Percentiles rank a stretch among this genome's conserved stretches.
phyloP scores from a whole-genome alignment of 805 yeast genomes.

The Ogataea minuta region DNA sequence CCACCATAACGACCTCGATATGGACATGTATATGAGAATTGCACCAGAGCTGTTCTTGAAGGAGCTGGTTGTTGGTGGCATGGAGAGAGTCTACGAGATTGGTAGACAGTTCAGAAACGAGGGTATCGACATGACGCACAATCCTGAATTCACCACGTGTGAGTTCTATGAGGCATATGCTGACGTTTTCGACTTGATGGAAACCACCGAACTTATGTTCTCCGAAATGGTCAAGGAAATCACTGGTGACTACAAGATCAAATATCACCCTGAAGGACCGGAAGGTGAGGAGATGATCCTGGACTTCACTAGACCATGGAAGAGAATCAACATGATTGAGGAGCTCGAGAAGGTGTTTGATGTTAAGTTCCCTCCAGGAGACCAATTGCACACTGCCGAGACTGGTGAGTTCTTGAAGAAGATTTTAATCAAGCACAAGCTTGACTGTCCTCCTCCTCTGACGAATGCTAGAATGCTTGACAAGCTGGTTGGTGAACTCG shows the following conservation, averaged over 20 bases:
- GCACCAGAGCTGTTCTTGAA: constrained; percentile 97
- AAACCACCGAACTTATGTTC: constrained; percentile 86
- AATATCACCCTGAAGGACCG: constrained; percentile 93
- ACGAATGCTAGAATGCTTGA: constrained; percentile 99
- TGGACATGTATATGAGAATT: constrained; percentile 97
- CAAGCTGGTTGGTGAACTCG: constrained; percentile 95
- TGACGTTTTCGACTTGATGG: constrained; percentile 94
- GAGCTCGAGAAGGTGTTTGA: constrained; percentile 83
- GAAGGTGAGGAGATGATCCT: constrained; percentile 74
- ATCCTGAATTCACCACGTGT: constrained; percentile 98
- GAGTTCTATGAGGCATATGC: constrained; percentile 98
- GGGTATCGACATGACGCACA: constrained; percentile 98
- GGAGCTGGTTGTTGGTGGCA: constrained; percentile 96
- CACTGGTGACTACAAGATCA: constrained; percentile 82
- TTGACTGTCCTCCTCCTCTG: constrained; percentile 85
- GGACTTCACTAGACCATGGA: constrained; percentile 97
- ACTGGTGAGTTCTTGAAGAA: constrained; percentile 87
- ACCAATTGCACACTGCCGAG: constrained; percentile 88
- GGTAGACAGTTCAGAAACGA: constrained; percentile 99
- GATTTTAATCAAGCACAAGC: constrained; percentile 70
- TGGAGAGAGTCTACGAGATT: constrained; percentile 97
- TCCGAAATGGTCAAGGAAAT: constrained; percentile 97
- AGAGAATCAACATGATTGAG: constrained; percentile 96
- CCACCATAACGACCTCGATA: constrained; percentile 93
- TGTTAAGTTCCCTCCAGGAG: constrained; percentile 94